Percentiles rank a stretch among this genome's conserved stretches.
These are phyloP conservation scores for Globisporangium middletonii DNA, from an alignment of 352 stramenopile genomes.

Conservation along the genomic window DNA sequence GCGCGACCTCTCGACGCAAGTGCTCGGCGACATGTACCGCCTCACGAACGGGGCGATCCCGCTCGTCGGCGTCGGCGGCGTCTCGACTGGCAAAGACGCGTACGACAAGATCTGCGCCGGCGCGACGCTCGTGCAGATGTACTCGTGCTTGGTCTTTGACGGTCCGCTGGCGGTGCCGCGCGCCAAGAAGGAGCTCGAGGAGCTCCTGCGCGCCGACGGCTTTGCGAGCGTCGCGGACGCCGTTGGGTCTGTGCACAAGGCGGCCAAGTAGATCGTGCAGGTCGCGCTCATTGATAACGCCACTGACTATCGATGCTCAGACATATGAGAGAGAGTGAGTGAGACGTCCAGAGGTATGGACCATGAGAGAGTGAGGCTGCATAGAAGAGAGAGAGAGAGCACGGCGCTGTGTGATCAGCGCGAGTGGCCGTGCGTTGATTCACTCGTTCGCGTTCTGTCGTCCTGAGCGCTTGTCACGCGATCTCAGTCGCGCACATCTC, in stretches of 20 bases:
- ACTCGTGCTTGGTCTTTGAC: conserved; percentile 91
- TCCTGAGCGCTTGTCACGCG: conserved; percentile 11
- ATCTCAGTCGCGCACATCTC: conserved; percentile 66
- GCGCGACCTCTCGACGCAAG: conserved; percentile 90
- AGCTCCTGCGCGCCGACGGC: conserved; percentile 76
- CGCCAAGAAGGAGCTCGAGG: conserved; percentile 87
- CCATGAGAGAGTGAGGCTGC: neutral
- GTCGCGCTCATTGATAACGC: no score
- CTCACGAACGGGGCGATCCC: conserved; percentile 91
- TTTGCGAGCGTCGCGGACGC: conserved; percentile 80
- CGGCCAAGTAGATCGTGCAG: conserved; percentile 18
- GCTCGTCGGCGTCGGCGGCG: conserved; percentile 95
- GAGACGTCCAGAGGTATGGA: neutral
- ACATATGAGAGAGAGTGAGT: neutral
- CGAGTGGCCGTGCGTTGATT: no score
- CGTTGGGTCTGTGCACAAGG: conserved; percentile 71
- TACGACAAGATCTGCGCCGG: conserved; percentile 98
- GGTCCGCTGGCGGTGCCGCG: conserved; percentile 81
- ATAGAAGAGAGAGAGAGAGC: neutral
- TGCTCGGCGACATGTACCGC: conserved; percentile 93
- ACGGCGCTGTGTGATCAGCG: neutral
- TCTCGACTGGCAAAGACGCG: conserved; percentile 90
- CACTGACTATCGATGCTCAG: no score
- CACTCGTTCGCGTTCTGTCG: neutral
- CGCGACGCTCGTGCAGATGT: conserved; percentile 93